phyloP scores from a whole-genome alignment of 1,284 basidiomycete genomes.

The Termitomyces sp. region DNA sequence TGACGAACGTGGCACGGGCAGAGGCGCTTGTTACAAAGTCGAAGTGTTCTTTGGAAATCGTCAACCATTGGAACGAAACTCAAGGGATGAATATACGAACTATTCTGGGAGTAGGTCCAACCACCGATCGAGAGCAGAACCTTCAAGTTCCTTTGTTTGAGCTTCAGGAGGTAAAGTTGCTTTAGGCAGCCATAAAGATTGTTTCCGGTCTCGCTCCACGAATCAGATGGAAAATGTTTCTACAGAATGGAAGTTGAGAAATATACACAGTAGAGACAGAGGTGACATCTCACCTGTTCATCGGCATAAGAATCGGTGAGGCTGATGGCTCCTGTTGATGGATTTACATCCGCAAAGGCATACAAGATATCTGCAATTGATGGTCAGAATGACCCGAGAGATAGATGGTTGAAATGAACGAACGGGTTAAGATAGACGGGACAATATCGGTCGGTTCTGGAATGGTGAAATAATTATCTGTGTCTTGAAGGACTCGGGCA shows the following conservation, averaged over 20 bases:
- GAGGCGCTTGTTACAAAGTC: constrained; percentile 49
- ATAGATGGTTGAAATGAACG: constrained; percentile 12
- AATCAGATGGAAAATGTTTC: constrained; percentile 65
- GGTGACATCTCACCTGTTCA: constrained; percentile 48
- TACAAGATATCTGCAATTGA: constrained; percentile 68
- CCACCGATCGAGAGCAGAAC: constrained; percentile 77
- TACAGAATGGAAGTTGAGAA: constrained; percentile 21
- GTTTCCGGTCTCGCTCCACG: constrained; percentile 59
- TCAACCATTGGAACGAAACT: background rate
- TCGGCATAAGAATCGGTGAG: constrained; percentile 84
- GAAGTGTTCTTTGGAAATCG: constrained; percentile 45
- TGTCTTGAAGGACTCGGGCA: background rate
- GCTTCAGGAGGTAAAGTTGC: constrained; percentile 74
- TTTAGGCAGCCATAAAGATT: constrained; percentile 88
- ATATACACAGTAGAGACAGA: background rate
- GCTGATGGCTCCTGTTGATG: constrained; percentile 58
- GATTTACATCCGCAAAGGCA: constrained; percentile 76
- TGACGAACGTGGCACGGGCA: constrained; percentile 67
- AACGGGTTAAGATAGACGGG: constrained; percentile 46
- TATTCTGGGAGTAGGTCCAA: constrained; percentile 65
- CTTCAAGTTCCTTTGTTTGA: constrained; percentile 71
- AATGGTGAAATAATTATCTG: constrained; percentile 6
- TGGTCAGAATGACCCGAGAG: background rate
- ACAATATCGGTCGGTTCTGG: constrained; percentile 50
- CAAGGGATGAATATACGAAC: constrained; percentile 18